Base-by-base conservation (phyloP, 2,329 filamentous ascomycete genomes). In the Chaetomium olivaceum region DNA sequence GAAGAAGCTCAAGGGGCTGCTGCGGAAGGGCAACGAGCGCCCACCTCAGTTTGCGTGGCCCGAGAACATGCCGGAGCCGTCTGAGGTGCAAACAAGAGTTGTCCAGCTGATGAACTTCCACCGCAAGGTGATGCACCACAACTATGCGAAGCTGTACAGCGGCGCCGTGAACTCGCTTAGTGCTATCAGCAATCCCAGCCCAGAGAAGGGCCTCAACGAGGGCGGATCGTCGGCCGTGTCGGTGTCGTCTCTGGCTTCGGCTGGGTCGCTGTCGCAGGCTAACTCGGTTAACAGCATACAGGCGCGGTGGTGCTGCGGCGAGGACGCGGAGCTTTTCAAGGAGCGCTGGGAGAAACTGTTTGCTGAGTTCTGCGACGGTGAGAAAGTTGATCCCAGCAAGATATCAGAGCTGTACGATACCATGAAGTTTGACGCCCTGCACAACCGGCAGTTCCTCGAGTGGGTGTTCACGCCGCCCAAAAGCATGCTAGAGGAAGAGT, bases 341-440 rank as follows among this genome's bases (percentile, higher is more conserved):
- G 95, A 99, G 77, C 87, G 95, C 33, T 99, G 95, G 95, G 95
- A 98, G 79, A 99, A 99, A 80, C 85, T 99, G 1, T 99, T 99
- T 78, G 87, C 89, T 57, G 95, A 99, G 75, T 99, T 99, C 74
- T 95, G 91, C 70, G 96, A 99, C 76, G 90, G 91, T 1, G 95
- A 99, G 74, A 99, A 99, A 81, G 93, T 98, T 21, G 95, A 99
- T 77, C 96, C 96, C 21, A 97, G 93, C 82, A 99, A 99, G 81
- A 94, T 99, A 68, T 97, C 93, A 5, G 95, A 99, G 80, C 85
- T 99, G 2, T 99, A 99, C 77, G 95, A 99, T 77, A 98, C 94
- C 23, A 98, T 99, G 95, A 99, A 99, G 78, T 99, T 98, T 70
- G 95, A 99, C 76, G 95, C 95, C 1, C 83, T 99, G 16, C 96